A percentile compares a stretch with the other conserved stretches of the same genome.
Conservation (phyloP, 2,329 filamentous ascomycete genomes). For the Neofusicoccum kwambonambiense region DNA sequence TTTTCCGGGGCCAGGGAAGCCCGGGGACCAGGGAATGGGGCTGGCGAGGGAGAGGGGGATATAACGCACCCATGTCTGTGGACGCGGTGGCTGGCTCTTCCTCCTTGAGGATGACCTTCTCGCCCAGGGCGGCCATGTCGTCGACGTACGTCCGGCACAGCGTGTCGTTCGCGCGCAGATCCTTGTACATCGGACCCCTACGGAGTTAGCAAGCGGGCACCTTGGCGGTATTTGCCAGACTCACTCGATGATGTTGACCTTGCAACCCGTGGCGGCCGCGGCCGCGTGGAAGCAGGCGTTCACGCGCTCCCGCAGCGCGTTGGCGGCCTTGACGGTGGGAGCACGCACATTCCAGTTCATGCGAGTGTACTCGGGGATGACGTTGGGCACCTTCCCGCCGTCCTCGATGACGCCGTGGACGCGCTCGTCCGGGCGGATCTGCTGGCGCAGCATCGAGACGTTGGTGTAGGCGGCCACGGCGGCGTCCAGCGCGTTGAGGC, state of each 20-base stretch:
- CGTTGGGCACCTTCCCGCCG: constrained; percentile 40
- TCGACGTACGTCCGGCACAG: constrained; percentile 46
- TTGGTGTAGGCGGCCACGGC: constrained; percentile 36
- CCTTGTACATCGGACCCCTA: constrained; percentile 43
- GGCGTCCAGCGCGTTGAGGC: constrained; percentile 43
- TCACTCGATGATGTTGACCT: constrained; percentile 37
- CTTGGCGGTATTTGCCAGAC: constrained; percentile 1
- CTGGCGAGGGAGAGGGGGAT: neutral
- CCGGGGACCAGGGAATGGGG: too few relatives aligned
- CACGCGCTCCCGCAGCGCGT: constrained; percentile 33
- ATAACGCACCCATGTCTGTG: constrained; percentile 47
- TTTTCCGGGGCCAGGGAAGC: neutral
- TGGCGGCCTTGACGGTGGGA: constrained; percentile 31
- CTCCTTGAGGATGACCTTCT: constrained; percentile 38
- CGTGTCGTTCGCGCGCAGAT: constrained; percentile 47
- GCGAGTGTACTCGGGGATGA: constrained; percentile 41
- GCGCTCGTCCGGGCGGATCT: constrained; percentile 38
- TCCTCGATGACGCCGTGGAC: constrained; percentile 40
- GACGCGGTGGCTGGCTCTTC: constrained; percentile 43
- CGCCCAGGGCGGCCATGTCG: constrained; percentile 44
- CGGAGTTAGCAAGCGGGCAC: too few relatives aligned
- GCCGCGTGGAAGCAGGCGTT: constrained; percentile 33
- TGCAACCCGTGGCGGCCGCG: constrained; percentile 24
- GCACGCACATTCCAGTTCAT: constrained; percentile 44
- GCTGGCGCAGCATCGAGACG: constrained; percentile 33